A percentile compares a stretch with the other conserved stretches of the same genome.
Evolutionary conservation across 2,329 filamentous ascomycete species (phyloP).

Genomic region (Drechslerella dactyloides): DNA sequence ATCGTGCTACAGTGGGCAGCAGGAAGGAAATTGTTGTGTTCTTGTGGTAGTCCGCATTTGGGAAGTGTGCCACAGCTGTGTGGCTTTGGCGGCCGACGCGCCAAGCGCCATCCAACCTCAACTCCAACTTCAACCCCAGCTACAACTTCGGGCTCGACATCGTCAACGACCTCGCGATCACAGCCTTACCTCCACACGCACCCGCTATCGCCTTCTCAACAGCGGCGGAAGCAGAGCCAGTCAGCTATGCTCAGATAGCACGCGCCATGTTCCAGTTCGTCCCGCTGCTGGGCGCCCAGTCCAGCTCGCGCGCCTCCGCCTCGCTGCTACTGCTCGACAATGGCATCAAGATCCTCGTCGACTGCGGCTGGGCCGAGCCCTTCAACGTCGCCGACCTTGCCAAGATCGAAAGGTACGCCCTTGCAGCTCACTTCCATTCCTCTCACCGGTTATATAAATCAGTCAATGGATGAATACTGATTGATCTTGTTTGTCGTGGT

Average conservation of each 20-base stretch:
- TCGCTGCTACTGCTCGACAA: constrained; percentile 97
- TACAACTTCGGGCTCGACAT: not conserved
- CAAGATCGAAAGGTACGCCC: constrained; percentile 80
- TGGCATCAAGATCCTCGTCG: constrained; percentile 91
- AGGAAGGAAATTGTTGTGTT: constrained; percentile 13
- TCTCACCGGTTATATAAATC: too few species aligned
- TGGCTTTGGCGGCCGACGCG: too few species aligned
- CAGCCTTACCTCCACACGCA: not conserved
- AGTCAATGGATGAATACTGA: too few species aligned
- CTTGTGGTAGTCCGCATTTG: not conserved
- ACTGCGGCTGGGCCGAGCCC: constrained; percentile 92
- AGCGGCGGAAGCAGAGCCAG: too few species aligned
- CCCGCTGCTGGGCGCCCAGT: constrained; percentile 87
- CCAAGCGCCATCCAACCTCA: too few species aligned
- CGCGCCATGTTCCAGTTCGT: constrained; percentile 92
- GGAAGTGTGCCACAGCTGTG: not conserved
- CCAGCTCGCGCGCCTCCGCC: constrained; percentile 83
- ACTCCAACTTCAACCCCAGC: constrained; percentile 2
- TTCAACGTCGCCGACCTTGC: constrained; percentile 83
- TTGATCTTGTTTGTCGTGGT: too few species aligned
- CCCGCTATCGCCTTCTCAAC: not conserved
- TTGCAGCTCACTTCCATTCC: too few species aligned
- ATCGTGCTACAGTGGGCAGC: not conserved
- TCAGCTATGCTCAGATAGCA: not conserved
- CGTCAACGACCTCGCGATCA: not conserved